Evolutionary conservation across 306 rosid species (phyloP).

Genomic region (Trifolium pratense): DNA sequence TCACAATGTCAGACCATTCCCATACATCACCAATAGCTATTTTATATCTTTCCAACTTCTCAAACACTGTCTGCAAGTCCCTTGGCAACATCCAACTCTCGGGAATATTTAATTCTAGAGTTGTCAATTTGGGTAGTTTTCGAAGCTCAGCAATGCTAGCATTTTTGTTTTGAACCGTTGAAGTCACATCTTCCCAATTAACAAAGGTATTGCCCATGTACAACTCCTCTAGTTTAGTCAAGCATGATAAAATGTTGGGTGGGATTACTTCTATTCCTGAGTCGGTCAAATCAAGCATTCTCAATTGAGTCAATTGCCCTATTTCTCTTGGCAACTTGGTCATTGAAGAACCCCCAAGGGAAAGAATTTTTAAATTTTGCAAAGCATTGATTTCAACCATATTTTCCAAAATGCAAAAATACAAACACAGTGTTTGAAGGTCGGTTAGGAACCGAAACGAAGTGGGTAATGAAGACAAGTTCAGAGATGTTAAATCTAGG

Average conservation of each 20-base stretch:
- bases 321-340: neutral
- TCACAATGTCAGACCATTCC: neutral
- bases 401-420: neutral
- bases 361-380: neutral
- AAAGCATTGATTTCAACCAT: neutral
- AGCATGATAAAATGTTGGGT: slow-evolving; percentile 7
- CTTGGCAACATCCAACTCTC: neutral
- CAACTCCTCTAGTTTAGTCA: slow-evolving; percentile 9
- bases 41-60: neutral
- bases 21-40: slow-evolving; percentile 7
- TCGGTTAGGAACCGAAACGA: neutral
- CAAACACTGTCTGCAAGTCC: neutral
- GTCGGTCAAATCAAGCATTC: slow-evolving; percentile 12
- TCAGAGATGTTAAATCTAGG: neutral
- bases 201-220: slow-evolving; percentile 9
- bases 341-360: neutral
- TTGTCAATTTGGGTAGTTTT: neutral
- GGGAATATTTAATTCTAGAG: neutral
- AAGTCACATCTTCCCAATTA: slow-evolving; percentile 1
- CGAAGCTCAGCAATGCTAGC: slow-evolving; percentile 21
- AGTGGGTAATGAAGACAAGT: slow-evolving; percentile 9
- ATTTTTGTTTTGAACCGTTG: neutral
- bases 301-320: neutral
- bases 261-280: slow-evolving; percentile 24
- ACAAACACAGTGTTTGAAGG: neutral